phyloP scores from a whole-genome alignment of 306 rosid genomes.

The Trifolium subterraneum region DNA sequence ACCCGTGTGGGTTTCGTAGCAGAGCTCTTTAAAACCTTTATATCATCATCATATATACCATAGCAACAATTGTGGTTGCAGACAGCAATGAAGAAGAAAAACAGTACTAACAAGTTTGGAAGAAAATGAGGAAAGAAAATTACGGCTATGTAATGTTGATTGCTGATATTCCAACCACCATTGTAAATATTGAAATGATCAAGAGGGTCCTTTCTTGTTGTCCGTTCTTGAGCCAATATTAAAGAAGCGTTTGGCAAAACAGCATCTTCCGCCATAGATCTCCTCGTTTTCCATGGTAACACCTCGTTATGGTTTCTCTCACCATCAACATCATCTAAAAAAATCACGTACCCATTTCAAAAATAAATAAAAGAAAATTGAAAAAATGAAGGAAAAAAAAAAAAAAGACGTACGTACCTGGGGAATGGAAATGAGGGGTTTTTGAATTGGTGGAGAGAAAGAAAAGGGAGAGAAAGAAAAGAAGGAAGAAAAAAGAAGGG shows the following conservation, averaged over 20 bases:
- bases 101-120: background rate
- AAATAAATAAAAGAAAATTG: background rate
- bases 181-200: conserved; percentile 58
- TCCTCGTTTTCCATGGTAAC: conserved; percentile 60
- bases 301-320: conserved; percentile 39
- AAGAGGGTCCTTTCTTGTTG: conserved; percentile 70
- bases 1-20: no score
- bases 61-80: no score
- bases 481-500: conserved; percentile 35
- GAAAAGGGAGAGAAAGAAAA: conserved; percentile 3
- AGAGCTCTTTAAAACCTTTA: no score
- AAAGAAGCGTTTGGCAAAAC: conserved; percentile 44
- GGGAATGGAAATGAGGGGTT: conserved; percentile 38
- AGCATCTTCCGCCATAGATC: conserved; percentile 57
- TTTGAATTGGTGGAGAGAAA: conserved; percentile 38
- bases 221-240: conserved; percentile 72
- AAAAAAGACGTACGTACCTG: conserved; percentile 36
- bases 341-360: background rate
- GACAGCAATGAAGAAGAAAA: background rate
- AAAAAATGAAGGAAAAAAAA: background rate
- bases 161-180: conserved; percentile 93
- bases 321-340: conserved; percentile 37
- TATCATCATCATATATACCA: no score
- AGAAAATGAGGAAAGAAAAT: conserved; percentile 39
- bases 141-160: conserved; percentile 77